Conservation (phyloP, 257 asterid genomes). For the Nicotiana benthamiana region DNA sequence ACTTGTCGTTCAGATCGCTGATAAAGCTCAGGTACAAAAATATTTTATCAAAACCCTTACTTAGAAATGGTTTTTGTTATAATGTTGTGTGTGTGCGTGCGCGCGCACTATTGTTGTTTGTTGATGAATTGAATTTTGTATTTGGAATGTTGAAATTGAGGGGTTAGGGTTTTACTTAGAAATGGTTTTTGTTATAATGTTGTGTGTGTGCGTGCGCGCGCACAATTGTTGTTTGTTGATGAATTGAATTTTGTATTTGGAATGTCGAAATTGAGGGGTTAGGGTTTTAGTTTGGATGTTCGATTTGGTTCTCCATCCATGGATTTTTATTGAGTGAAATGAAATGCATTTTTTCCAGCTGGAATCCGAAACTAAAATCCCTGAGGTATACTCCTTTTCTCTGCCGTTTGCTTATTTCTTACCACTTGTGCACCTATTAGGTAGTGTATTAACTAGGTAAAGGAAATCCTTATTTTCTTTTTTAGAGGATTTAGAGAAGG, state of each 20-base stretch:
- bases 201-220: neutral
- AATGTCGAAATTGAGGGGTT: neutral
- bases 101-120: neutral
- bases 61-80: neutral
- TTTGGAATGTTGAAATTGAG: neutral
- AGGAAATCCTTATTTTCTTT: neutral
- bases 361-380: neutral
- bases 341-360: neutral
- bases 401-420: neutral
- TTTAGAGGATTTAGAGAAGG: neutral
- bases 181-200: neutral
- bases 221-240: neutral
- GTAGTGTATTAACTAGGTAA: neutral
- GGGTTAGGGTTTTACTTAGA: neutral
- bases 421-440: neutral
- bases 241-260: neutral
- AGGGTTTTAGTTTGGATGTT: neutral
- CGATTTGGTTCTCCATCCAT: neutral
- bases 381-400: neutral
- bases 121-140: neutral
- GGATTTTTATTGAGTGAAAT: neutral
- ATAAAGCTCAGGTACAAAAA: constrained; percentile 81
- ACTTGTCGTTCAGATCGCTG: constrained; percentile 93
- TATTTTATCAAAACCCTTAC: constrained; percentile 15
- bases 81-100: neutral